These are phyloP conservation scores for Colletotrichum sp. DNA, from an alignment of 2,329 filamentous ascomycete species.

Conservation along the genomic window DNA sequence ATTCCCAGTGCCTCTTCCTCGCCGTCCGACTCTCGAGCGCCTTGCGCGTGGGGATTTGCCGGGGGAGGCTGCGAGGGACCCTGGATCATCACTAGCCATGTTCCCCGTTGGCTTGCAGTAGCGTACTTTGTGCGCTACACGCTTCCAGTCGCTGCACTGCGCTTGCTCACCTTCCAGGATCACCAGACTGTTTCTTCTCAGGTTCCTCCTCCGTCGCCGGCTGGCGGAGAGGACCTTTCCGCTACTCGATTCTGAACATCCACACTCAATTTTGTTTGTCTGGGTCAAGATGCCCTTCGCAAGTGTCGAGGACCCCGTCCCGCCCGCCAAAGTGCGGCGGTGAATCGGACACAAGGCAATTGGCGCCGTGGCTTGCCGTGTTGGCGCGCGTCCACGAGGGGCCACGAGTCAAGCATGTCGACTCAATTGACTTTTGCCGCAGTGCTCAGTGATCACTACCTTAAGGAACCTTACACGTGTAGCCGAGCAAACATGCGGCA, in stretches of 20 bases:
- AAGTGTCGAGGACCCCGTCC: not conserved
- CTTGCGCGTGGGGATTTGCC: not conserved
- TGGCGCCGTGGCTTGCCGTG: not conserved
- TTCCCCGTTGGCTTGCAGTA: not conserved
- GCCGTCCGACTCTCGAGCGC: not conserved
- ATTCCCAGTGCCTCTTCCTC: not conserved
- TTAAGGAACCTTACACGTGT: not conserved
- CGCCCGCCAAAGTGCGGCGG: not conserved
- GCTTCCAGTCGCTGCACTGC: not conserved
- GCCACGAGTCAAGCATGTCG: not conserved
- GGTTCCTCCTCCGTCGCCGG: not conserved
- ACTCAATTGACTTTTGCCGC: not conserved
- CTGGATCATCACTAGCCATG: not conserved
- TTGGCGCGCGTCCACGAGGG: not conserved
- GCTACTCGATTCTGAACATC: not conserved
- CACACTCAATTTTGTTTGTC: not conserved
- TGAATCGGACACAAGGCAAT: not conserved
- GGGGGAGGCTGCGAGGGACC: not conserved
- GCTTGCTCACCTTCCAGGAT: not conserved
- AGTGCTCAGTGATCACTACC: not conserved
- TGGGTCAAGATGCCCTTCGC: not conserved
- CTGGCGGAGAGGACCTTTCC: conserved; percentile 10
- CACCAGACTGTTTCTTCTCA: not conserved
- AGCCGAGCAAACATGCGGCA: not conserved
- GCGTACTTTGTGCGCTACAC: not conserved